Evolutionary conservation across 306 rosid genomes (phyloP).

Genomic region (Quercus variabilis): DNA sequence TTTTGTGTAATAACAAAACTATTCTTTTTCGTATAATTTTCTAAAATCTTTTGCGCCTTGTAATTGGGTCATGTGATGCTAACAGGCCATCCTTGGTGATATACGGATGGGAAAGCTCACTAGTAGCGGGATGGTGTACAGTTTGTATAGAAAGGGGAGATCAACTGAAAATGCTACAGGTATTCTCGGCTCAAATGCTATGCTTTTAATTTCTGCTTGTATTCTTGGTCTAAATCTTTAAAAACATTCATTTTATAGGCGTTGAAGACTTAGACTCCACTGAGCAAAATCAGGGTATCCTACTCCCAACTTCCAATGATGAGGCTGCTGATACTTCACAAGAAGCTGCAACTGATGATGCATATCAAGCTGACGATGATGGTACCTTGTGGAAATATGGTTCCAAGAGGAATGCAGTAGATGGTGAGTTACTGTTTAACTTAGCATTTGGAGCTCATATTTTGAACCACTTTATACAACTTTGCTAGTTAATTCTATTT

Average conservation of each 20-base stretch:
- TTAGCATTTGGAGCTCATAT: not conserved
- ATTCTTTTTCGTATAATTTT: not conserved
- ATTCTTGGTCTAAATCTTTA: not conserved
- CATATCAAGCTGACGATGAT: constrained; percentile 13
- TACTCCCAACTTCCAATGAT: constrained; percentile 22
- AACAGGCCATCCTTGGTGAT: constrained; percentile 39
- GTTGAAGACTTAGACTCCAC: constrained; percentile 29
- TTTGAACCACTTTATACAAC: not conserved
- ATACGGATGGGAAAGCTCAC: constrained; percentile 52
- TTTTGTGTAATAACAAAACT: not conserved
- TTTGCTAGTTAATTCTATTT: not conserved
- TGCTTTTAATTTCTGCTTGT: not conserved
- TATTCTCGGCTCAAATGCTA: constrained; percentile 15
- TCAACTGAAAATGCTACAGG: constrained; percentile 38
- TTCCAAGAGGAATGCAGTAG: constrained; percentile 15
- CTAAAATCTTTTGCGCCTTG: not conserved
- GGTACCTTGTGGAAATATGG: constrained; percentile 25
- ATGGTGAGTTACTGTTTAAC: constrained; percentile 27
- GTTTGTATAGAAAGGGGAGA: constrained; percentile 30
- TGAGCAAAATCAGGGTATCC: constrained; percentile 24
- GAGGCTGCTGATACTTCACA: constrained; percentile 11
- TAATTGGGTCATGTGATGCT: constrained; percentile 8
- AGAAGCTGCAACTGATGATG: constrained; percentile 21
- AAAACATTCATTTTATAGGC: constrained; percentile 13
- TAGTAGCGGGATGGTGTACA: constrained; percentile 41